These are phyloP conservation scores for Penicillium sp. DNA, from an alignment of 2,329 filamentous ascomycete genomes.

Conservation along the genomic window DNA sequence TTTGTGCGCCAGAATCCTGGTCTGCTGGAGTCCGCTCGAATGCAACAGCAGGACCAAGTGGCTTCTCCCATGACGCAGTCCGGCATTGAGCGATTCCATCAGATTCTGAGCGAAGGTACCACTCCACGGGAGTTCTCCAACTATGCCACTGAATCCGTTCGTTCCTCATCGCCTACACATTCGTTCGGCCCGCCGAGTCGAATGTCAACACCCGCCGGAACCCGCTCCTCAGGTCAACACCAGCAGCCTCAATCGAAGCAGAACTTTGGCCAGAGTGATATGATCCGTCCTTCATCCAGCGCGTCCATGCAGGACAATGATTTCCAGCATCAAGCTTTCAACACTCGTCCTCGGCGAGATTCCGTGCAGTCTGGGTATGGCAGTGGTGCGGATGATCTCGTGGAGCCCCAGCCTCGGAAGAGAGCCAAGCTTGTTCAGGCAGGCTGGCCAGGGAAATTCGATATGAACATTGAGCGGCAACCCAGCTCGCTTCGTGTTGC, in stretches of 20 bases:
- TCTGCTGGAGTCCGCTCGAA: constrained; percentile 27
- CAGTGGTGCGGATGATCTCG: constrained; percentile 64
- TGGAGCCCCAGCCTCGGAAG: constrained; percentile 62
- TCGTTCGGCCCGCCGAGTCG: constrained; percentile 35
- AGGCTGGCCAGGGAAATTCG: constrained; percentile 63
- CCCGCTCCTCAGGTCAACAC: constrained; percentile 20
- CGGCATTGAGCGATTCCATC: constrained; percentile 44
- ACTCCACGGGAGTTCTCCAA: constrained; percentile 39
- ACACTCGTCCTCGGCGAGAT: constrained; percentile 27
- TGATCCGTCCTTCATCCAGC: constrained; percentile 58
- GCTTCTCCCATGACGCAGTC: constrained; percentile 38
- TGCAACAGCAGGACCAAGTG: constrained; percentile 22
- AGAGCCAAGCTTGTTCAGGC: constrained; percentile 71
- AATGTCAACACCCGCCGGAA: constrained; percentile 35
- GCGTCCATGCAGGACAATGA: constrained; percentile 48
- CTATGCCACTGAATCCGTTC: constrained; percentile 29
- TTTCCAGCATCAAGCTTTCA: constrained; percentile 23
- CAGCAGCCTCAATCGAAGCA: constrained; percentile 23
- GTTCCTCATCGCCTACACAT: constrained; percentile 38
- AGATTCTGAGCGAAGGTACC: constrained; percentile 42
- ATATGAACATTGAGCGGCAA: constrained; percentile 63
- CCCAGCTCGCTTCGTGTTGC: constrained; percentile 81
- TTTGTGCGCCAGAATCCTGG: constrained; percentile 67
- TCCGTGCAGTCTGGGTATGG: constrained; percentile 57
- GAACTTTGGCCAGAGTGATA: constrained; percentile 35